phyloP scores from a whole-genome alignment of 306 rosid genomes.

The Citrullus mucosospermus region DNA sequence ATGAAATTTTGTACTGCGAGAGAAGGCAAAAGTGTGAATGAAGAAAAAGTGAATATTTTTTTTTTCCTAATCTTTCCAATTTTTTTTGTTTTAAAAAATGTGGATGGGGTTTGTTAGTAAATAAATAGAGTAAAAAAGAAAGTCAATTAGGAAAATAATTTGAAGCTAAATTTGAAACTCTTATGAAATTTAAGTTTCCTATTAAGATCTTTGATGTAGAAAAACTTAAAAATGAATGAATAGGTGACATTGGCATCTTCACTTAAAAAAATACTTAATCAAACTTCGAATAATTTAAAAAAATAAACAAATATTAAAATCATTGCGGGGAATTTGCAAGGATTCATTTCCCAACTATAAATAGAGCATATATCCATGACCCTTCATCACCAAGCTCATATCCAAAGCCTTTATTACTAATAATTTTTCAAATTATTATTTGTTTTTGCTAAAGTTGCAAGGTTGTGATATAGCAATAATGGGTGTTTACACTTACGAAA shows the following conservation, averaged over 20 bases:
- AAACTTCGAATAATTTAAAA: background rate
- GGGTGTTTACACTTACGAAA: slow-evolving; percentile 27
- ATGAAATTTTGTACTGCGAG: too few relatives aligned
- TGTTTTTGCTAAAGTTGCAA: background rate
- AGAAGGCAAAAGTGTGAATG: too few relatives aligned
- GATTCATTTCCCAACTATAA: background rate
- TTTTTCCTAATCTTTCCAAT: too few relatives aligned
- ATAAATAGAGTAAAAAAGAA: too few relatives aligned
- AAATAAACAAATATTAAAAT: background rate
- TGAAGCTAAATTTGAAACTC: too few relatives aligned
- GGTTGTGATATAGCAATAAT: slow-evolving; percentile 10
- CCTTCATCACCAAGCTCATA: background rate
- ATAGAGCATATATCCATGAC: background rate
- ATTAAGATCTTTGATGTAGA: too few relatives aligned
- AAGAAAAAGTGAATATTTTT: too few relatives aligned
- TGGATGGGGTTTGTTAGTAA: too few relatives aligned
- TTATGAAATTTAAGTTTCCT: too few relatives aligned
- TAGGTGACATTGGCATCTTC: background rate
- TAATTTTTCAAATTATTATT: background rate
- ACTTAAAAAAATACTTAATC: background rate
- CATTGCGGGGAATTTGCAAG: background rate
- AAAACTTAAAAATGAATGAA: background rate
- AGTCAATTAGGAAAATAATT: too few relatives aligned
- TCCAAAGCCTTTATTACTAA: background rate
- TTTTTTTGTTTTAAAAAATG: too few relatives aligned